These are phyloP conservation scores for Eucalyptus erythrocorys DNA, from an alignment of 345 rosid species.

Conservation along the genomic window DNA sequence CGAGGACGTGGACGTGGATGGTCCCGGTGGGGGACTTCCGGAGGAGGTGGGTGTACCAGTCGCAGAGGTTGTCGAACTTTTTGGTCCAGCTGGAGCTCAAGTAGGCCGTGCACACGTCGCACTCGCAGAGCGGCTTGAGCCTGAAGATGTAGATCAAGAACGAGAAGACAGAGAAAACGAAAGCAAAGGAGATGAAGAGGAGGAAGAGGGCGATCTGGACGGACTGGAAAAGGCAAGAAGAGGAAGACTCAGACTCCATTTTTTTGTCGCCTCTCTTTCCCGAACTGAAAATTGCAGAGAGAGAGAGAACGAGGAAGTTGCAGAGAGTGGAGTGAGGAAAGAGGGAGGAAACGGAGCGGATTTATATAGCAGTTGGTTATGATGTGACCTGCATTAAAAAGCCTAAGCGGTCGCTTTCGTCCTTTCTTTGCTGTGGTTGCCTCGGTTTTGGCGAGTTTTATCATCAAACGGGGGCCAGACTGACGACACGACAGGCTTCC, in stretches of 20 bases:
- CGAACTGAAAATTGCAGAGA: neutral
- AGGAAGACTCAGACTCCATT: neutral
- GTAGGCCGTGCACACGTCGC: conserved; percentile 20
- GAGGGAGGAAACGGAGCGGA: neutral
- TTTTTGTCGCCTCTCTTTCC: neutral
- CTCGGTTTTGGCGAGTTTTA: neutral
- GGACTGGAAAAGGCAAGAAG: neutral
- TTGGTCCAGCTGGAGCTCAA: conserved; percentile 14
- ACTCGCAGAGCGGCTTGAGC: conserved; percentile 18
- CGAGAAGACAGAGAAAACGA: conserved; percentile 10
- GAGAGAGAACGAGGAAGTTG: neutral
- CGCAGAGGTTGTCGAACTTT: conserved; percentile 30
- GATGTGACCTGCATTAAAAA: neutral
- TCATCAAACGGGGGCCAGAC: neutral
- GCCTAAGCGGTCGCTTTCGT: neutral
- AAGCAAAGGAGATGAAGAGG: conserved; percentile 15
- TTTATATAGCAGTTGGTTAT: neutral
- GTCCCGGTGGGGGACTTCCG: conserved; percentile 22
- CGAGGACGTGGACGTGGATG: conserved; percentile 29
- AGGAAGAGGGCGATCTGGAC: conserved; percentile 2
- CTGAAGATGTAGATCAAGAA: conserved; percentile 15
- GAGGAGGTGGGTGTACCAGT: conserved; percentile 37
- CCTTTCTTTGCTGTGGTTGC: neutral
- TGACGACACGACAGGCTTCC: accelerated
- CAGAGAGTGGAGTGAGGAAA: neutral